A percentile compares a stretch with the other conserved stretches of the same genome.
These are phyloP conservation scores for Zygotorulaspora danielsina DNA, from an alignment of 805 yeast species.

Conservation along the genomic window DNA sequence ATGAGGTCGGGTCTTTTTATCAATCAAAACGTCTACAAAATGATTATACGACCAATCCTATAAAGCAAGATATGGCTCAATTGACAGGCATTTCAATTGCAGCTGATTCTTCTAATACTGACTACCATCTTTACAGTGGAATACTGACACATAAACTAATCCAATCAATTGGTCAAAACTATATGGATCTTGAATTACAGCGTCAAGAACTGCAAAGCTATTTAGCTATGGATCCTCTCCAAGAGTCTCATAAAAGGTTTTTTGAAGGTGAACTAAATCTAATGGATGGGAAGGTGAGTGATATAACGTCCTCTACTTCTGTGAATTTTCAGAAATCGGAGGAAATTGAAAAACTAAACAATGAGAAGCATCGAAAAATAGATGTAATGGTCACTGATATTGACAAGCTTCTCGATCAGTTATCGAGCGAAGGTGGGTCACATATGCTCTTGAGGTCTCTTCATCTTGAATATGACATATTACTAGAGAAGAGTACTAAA, in stretches of 20 bases:
- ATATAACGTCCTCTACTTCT: constrained; percentile 23
- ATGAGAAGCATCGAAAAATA: constrained; percentile 26
- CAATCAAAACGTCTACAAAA: constrained; percentile 57
- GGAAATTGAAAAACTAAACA: constrained; percentile 32
- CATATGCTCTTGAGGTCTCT: constrained; percentile 17
- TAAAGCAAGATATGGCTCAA: constrained; percentile 47
- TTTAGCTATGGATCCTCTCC: constrained; percentile 38
- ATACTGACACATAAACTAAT: constrained; percentile 61
- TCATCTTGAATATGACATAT: constrained; percentile 36
- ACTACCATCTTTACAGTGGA: constrained; percentile 36
- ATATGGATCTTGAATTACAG: constrained; percentile 42
- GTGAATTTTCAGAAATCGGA: constrained; percentile 31
- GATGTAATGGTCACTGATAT: constrained; percentile 30
- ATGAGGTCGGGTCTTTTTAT: constrained; percentile 41
- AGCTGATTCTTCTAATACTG: constrained; percentile 34
- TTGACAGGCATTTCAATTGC: constrained; percentile 49
- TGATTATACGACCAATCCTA: constrained; percentile 67
- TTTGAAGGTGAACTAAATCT: constrained; percentile 43
- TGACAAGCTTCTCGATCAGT: constrained; percentile 23
- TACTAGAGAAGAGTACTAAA: constrained; percentile 44
- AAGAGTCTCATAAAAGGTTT: constrained; percentile 44
- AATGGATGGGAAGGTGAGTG: constrained; percentile 45
- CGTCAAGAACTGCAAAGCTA: constrained; percentile 46
- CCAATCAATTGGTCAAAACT: constrained; percentile 48
- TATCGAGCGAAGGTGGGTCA: constrained; percentile 12